Evolutionary conservation across 2,329 filamentous ascomycete species (phyloP).

Genomic region (Fusarium transvaalense): DNA sequence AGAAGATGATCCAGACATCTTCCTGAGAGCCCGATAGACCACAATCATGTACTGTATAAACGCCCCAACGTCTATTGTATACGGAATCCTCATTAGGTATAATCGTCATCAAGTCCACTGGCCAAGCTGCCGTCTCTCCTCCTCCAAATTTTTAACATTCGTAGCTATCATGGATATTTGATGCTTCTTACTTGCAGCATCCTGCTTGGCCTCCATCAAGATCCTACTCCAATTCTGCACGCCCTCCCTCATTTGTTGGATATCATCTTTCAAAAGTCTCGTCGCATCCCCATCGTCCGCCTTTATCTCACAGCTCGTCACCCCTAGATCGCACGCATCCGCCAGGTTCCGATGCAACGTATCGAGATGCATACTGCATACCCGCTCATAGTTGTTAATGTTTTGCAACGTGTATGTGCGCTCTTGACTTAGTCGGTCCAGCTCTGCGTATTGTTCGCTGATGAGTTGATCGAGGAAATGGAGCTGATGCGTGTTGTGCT

Average conservation of each 20-base stretch:
- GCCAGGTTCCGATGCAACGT: not conserved
- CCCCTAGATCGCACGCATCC: not conserved
- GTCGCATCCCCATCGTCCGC: not conserved
- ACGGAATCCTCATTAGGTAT: not conserved
- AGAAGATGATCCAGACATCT: not conserved
- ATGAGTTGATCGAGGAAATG: not conserved
- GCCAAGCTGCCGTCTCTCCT: not conserved
- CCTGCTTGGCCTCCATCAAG: constrained; percentile 1
- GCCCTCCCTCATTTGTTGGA: not conserved
- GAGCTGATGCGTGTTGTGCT: not conserved
- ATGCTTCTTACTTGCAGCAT: not conserved
- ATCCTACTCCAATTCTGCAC: constrained; percentile 1
- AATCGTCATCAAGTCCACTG: not conserved
- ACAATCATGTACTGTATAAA: not conserved
- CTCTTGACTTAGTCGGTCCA: not conserved
- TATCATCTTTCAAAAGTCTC: not conserved
- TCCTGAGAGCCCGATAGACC: not conserved
- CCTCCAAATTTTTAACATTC: not conserved
- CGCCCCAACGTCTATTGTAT: not conserved
- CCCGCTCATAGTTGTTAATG: not conserved
- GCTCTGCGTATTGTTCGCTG: not conserved
- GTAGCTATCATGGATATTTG: not conserved
- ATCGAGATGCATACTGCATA: not conserved
- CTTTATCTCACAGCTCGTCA: not conserved
- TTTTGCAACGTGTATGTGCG: not conserved